Evolutionary conservation across 345 rosid species (phyloP).

Genomic region (Carallia brachiata): DNA sequence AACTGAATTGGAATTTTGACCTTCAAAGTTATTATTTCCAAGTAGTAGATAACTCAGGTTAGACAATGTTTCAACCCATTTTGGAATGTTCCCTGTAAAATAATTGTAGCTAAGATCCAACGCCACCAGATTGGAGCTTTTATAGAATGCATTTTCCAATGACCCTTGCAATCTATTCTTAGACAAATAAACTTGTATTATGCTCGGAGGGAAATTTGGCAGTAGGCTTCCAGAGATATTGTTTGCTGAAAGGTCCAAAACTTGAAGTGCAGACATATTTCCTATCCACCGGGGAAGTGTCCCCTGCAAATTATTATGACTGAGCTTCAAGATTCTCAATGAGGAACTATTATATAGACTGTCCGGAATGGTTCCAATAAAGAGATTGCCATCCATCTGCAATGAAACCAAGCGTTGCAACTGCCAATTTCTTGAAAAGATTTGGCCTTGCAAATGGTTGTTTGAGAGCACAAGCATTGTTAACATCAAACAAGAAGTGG

Average conservation of each 20-base stretch:
- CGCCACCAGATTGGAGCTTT: background rate
- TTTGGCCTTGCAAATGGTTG: conserved; percentile 25
- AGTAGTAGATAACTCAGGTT: conserved; percentile 21
- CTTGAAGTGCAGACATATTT: background rate
- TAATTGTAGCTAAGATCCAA: conserved; percentile 22
- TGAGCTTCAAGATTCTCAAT: background rate
- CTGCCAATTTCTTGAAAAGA: background rate
- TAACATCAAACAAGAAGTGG: background rate
- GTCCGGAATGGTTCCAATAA: background rate
- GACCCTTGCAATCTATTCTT: conserved; percentile 5
- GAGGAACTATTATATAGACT: background rate
- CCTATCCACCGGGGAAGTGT: background rate
- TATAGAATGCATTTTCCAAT: background rate
- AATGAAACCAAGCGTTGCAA: background rate
- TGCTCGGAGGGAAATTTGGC: background rate
- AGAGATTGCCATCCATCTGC: conserved; percentile 11
- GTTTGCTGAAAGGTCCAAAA: conserved; percentile 10
- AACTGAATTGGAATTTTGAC: conserved; percentile 11
- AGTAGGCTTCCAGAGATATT: conserved; percentile 3
- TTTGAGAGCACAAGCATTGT: conserved; percentile 11
- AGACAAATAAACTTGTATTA: conserved; percentile 4
- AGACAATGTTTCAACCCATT: conserved; percentile 9
- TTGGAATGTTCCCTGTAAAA: conserved; percentile 16
- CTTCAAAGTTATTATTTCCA: conserved; percentile 18
- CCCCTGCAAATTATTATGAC: background rate